Conservation (phyloP, 2,329 filamentous ascomycete species). For the Trichoderma breve region DNA sequence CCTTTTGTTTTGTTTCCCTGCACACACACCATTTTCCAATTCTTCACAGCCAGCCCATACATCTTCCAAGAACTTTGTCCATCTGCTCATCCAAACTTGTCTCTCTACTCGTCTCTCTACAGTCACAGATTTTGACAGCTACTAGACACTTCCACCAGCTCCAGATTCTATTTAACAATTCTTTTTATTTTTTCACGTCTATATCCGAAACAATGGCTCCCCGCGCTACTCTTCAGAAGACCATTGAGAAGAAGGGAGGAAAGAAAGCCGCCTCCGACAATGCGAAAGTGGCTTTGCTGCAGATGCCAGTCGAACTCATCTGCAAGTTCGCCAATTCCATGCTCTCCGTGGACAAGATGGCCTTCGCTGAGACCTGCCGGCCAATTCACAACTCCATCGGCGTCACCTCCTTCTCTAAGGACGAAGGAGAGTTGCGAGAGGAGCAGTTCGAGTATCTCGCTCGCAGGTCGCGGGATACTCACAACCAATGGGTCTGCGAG, state of each 20-base stretch:
- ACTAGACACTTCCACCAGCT: neutral
- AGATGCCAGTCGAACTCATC: slow-evolving; percentile 11
- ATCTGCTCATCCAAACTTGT: neutral
- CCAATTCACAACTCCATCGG: neutral
- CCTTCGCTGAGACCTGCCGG: slow-evolving; percentile 1
- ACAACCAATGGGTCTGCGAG: slow-evolving; percentile 20
- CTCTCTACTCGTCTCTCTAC: neutral
- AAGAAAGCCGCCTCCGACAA: neutral
- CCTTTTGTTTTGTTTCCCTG: too few relatives aligned
- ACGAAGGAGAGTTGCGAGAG: neutral
- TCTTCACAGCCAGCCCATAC: neutral
- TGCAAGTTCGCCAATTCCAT: neutral
- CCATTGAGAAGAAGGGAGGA: neutral
- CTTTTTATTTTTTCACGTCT: neutral
- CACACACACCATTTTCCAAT: neutral
- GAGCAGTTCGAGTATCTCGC: slow-evolving; percentile 11
- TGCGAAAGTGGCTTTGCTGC: neutral
- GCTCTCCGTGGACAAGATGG: neutral
- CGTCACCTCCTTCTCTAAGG: neutral
- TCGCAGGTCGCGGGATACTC: slow-evolving; percentile 16
- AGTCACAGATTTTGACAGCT: neutral
- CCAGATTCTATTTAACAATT: neutral
- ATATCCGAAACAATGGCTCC: neutral
- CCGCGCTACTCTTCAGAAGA: neutral
- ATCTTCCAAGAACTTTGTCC: neutral